Conservation (phyloP, 495 filamentous ascomycete genomes). For the Neurospora hispaniola region DNA sequence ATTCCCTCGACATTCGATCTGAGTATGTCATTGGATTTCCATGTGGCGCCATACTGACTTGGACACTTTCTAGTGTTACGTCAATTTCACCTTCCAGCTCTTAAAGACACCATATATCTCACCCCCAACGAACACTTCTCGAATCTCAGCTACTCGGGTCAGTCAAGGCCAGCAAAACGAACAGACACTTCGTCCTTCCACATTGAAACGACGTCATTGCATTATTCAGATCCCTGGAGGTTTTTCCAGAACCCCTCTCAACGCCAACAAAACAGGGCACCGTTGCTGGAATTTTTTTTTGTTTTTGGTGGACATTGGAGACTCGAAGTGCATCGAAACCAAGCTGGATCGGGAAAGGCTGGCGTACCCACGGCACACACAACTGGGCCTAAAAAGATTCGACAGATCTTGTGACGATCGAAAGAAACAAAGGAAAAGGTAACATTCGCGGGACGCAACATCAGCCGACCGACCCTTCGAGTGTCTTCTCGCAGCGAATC, state of each 20-base stretch:
- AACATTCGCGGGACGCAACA: not conserved
- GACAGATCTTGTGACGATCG: conserved; percentile 6
- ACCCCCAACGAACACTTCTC: not conserved
- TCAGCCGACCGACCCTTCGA: not conserved
- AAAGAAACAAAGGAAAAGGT: not conserved
- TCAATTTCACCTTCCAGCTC: not conserved
- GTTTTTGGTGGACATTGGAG: conserved; percentile 4
- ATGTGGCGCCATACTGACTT: not conserved
- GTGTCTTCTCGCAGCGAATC: not conserved
- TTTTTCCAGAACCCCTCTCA: not conserved
- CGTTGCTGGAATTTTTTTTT: not conserved
- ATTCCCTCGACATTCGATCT: not conserved
- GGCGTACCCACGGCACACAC: not conserved
- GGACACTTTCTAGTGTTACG: not conserved
- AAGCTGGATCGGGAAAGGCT: not conserved
- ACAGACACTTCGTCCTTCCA: not conserved
- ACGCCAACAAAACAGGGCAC: not conserved
- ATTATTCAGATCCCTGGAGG: not conserved
- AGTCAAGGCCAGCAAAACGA: not conserved
- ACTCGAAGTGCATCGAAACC: not conserved
- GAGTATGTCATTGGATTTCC: not conserved
- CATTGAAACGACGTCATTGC: not conserved
- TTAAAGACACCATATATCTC: not conserved
- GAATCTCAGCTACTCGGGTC: not conserved
- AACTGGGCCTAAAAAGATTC: not conserved